Percentiles rank a stretch among this genome's conserved stretches.
Conservation (phyloP, 2,329 filamentous ascomycete genomes). For the Neurospora sp. region DNA sequence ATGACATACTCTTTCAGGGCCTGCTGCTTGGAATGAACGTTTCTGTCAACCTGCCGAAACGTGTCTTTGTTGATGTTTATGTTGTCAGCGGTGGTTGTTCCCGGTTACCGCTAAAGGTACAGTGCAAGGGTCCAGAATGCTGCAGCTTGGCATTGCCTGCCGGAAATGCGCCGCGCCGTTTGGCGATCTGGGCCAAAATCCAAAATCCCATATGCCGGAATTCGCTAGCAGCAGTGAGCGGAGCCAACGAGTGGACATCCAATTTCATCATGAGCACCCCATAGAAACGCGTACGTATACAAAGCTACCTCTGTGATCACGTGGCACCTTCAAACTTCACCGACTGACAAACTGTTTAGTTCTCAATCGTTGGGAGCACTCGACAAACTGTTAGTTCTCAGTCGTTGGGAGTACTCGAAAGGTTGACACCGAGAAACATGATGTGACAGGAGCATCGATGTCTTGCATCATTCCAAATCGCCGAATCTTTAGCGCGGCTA, state of each 20-base stretch:
- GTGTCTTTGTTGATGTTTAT: background rate
- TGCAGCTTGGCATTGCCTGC: background rate
- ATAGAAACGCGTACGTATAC: background rate
- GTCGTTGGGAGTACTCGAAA: background rate
- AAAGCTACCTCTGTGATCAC: background rate
- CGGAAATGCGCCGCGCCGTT: background rate
- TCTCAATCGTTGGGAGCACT: background rate
- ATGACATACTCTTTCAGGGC: background rate
- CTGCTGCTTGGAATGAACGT: background rate
- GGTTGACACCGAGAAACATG: background rate
- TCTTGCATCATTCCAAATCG: background rate
- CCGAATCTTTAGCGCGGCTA: background rate
- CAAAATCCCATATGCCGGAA: background rate
- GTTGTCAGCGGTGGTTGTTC: background rate
- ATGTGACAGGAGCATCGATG: background rate
- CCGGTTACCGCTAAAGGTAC: background rate
- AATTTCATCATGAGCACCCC: background rate
- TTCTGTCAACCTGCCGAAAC: background rate
- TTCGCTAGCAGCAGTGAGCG: background rate
- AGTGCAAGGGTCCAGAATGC: background rate
- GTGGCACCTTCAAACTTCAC: background rate
- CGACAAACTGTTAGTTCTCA: background rate
- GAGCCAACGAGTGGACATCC: background rate
- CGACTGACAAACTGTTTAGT: background rate
- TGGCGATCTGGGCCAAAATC: background rate